Evolutionary conservation across 306 rosid genomes (phyloP).

Genomic region (Cajanus cajan): DNA sequence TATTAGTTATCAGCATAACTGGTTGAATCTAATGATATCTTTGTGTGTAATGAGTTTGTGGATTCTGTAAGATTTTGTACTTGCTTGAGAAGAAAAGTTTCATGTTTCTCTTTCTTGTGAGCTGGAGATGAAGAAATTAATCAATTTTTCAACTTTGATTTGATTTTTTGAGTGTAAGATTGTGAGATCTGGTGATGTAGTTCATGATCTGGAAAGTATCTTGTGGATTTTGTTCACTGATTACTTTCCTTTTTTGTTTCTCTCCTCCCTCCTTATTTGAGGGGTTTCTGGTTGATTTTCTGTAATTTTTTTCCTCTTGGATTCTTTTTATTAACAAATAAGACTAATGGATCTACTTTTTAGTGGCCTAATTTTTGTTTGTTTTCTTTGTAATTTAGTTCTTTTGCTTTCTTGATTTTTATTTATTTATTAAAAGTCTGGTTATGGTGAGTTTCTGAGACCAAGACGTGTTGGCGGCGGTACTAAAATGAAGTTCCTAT

Average conservation of each 20-base stretch:
- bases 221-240: not conserved
- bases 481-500: conserved; percentile 27
- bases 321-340: not conserved
- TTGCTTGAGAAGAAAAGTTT: not conserved
- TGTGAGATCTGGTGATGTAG: conserved; percentile 33
- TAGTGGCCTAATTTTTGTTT: not conserved
- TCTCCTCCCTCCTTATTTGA: not conserved
- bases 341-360: conserved; percentile 3
- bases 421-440: conserved; percentile 1
- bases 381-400: not conserved
- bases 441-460: not conserved
- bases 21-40: not conserved
- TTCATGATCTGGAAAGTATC: conserved; percentile 29
- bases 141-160: conserved; percentile 2
- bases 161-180: not conserved
- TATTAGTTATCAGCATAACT: not conserved
- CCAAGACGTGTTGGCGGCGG: conserved; percentile 1
- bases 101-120: not conserved
- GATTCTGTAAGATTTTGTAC: not conserved
- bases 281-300: conserved; percentile 1
- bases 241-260: not conserved
- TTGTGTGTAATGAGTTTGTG: not conserved
- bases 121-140: not conserved
- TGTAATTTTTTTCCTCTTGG: not conserved
- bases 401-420: not conserved